Percentiles rank a stretch among this genome's conserved stretches.
These are phyloP conservation scores for Polyporus tsugae DNA, from an alignment of 1,284 basidiomycete species.

Conservation along the genomic window DNA sequence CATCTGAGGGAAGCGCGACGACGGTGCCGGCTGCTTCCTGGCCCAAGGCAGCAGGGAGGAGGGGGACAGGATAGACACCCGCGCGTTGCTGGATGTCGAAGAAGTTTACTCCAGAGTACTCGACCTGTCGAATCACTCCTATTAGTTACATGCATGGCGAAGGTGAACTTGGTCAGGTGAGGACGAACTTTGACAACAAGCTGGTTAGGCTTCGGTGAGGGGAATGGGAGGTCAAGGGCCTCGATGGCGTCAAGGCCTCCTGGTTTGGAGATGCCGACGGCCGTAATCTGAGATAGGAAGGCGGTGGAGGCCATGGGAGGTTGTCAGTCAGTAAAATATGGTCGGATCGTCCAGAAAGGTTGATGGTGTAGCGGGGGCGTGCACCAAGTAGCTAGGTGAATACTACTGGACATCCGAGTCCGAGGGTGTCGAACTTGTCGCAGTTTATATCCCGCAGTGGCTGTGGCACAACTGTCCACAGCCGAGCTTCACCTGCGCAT, in stretches of 20 bases:
- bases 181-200: constrained; percentile 11
- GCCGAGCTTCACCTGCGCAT: neutral
- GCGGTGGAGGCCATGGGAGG: neutral
- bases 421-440: neutral
- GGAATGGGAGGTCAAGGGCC: constrained; percentile 9
- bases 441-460: neutral
- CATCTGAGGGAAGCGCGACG: constrained; percentile 72
- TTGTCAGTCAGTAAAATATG: too few species aligned
- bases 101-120: constrained; percentile 83
- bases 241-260: constrained; percentile 10
- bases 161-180: neutral
- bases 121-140: constrained; percentile 46
- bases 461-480: too few species aligned
- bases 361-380: neutral
- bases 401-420: neutral
- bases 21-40: constrained; percentile 84
- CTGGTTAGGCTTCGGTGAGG: neutral
- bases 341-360: neutral
- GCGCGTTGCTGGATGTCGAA: constrained; percentile 82
- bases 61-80: constrained; percentile 62
- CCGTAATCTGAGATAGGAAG: constrained; percentile 8
- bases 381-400: neutral
- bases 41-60: constrained; percentile 81
- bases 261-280: neutral
- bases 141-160: neutral